phyloP scores from a whole-genome alignment of 495 filamentous ascomycete species.

The Tuber aestivum region DNA sequence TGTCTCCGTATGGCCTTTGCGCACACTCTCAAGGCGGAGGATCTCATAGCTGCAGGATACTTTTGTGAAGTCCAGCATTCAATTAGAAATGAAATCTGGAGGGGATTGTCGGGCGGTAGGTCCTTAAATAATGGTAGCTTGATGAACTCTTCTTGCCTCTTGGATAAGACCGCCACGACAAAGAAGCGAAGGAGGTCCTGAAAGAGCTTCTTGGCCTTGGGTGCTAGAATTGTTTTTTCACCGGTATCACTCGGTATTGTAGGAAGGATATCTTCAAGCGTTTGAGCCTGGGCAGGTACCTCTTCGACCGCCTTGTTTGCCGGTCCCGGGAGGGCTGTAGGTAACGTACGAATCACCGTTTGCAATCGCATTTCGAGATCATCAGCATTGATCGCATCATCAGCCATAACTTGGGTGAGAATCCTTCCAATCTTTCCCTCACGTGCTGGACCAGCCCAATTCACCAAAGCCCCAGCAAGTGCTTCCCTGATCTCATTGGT shows the following conservation, averaged over 20 bases:
- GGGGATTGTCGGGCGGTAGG: constrained; percentile 53
- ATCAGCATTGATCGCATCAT: constrained; percentile 59
- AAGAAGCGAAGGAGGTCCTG: constrained; percentile 58
- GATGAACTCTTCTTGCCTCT: constrained; percentile 50
- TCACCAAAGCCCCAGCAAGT: constrained; percentile 58
- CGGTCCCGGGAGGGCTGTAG: not conserved
- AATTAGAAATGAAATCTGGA: constrained; percentile 71
- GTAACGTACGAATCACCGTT: constrained; percentile 53
- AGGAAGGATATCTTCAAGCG: constrained; percentile 28
- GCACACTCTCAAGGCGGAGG: constrained; percentile 59
- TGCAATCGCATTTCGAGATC: constrained; percentile 66
- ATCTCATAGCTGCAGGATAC: constrained; percentile 60
- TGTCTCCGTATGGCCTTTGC: constrained; percentile 51
- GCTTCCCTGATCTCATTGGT: constrained; percentile 51
- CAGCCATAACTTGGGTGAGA: constrained; percentile 55
- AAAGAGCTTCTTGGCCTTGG: constrained; percentile 31
- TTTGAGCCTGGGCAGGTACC: constrained; percentile 9
- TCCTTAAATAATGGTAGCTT: constrained; percentile 54
- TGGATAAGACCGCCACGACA: constrained; percentile 50
- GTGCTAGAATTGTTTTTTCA: constrained; percentile 49
- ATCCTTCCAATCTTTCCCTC: constrained; percentile 52
- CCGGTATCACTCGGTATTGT: constrained; percentile 42
- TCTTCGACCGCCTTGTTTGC: constrained; percentile 29
- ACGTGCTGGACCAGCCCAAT: constrained; percentile 51
- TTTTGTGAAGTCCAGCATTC: constrained; percentile 62